These are phyloP conservation scores for Fragaria nilgerrensis DNA, from an alignment of 306 rosid species.

Conservation along the genomic window DNA sequence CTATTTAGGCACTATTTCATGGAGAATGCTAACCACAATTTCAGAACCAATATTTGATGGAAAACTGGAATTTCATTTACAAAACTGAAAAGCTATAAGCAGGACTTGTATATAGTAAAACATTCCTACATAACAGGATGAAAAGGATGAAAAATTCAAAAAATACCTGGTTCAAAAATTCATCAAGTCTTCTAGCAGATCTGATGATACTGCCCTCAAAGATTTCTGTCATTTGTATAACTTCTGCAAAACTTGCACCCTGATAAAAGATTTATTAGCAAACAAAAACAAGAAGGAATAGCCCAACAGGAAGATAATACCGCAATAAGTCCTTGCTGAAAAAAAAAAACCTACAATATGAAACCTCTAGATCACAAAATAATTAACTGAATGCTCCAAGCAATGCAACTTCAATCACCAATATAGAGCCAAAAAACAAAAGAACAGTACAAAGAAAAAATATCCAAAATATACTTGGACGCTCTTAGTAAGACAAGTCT, in stretches of 20 bases:
- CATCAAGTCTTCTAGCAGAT: conserved; percentile 97
- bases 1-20: background rate
- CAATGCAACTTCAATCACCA: background rate
- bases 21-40: background rate
- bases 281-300: background rate
- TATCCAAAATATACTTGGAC: background rate
- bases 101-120: background rate
- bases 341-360: background rate
- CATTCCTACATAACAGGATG: conserved; percentile 1
- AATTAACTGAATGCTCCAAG: background rate
- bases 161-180: conserved; percentile 86
- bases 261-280: conserved; percentile 26
- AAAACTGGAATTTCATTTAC: background rate
- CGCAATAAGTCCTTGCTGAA: background rate
- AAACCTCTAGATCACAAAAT: background rate
- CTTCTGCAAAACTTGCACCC: conserved; percentile 85
- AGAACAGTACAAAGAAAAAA: background rate
- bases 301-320: background rate
- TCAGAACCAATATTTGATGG: conserved; percentile 1
- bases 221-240: conserved; percentile 95
- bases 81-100: background rate
- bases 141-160: background rate
- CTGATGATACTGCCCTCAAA: conserved; percentile 97
- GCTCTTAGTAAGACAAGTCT: background rate
- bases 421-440: background rate